Base-by-base conservation (phyloP, 2,329 filamentous ascomycete species). In the Aspergillus persii region DNA sequence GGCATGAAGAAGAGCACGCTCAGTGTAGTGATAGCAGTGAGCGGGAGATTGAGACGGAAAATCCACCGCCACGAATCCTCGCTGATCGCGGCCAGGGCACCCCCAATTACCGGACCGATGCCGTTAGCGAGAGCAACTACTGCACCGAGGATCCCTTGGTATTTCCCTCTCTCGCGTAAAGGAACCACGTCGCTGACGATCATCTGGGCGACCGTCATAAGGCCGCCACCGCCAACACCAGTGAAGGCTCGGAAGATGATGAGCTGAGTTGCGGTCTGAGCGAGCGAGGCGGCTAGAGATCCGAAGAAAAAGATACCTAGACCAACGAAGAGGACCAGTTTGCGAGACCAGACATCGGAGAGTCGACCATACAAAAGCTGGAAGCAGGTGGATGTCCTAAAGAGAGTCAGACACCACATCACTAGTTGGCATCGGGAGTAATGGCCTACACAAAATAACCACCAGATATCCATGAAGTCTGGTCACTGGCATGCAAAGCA, bases 301-400 rank as follows among this genome's bases (percentile, higher is more conserved):
- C 82, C 84, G 6, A 87, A 49, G 12, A 80, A 78, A 50, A 89
- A 77, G 15, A 86, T 74, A 0, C 72, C 77, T 1, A 87, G 73
- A 1, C 83, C 82, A 1, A 77, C 75, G 12, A 88, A 72, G 27
- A 84, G 81, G 7, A 88, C 76, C 2, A 79, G 73, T 66, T 88
- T 88, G 15, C 86, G 79, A 15, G 84, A 84, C 60, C 86, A 81
- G 8, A 87, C 82, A 66, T 88, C 85, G 0, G 84, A 86, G 7
- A 87, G 68, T 0, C 84, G 79, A 26, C 86, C 86, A 68, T 88
- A 88, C 3, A 89, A 76, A 53, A 87, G 82, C 68, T 87, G 85
- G 66, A 87, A 89, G 11, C 82, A 82, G 0, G 86, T 88, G 8
- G 86, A 89, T 1, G 90, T 91, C 33, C 92, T 82, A 50, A 18